Percentiles rank a stretch among this genome's conserved stretches.
Evolutionary conservation across 2,329 filamentous ascomycete genomes (phyloP).

Genomic region (Alternaria triticina): DNA sequence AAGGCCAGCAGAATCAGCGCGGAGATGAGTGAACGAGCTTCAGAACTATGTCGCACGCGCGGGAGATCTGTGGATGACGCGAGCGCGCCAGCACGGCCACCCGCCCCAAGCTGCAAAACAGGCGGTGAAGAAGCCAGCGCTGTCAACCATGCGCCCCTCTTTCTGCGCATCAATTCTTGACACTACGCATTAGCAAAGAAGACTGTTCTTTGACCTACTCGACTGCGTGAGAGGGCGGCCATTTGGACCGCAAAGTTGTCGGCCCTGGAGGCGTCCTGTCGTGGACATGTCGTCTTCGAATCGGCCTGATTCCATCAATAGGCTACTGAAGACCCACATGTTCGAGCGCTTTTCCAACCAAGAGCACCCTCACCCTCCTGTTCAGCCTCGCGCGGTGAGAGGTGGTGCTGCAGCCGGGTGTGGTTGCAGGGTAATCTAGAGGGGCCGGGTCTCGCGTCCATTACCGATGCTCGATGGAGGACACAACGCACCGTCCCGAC

Average conservation of each 20-base stretch:
- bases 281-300: conserved; percentile 29
- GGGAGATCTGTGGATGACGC: conserved; percentile 31
- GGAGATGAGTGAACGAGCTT: conserved; percentile 8
- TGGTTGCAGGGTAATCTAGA: conserved; percentile 16
- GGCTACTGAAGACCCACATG: conserved; percentile 26
- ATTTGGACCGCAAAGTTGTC: not conserved
- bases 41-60: conserved; percentile 25
- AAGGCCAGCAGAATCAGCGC: not conserved
- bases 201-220: not conserved
- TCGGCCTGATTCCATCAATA: conserved; percentile 36
- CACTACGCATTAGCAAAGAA: conserved; percentile 7
- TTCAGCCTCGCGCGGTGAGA: conserved; percentile 33
- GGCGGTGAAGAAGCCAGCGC: conserved; percentile 32
- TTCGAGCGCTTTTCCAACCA: conserved; percentile 29
- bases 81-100: conserved; percentile 33
- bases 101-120: conserved; percentile 31
- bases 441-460: conserved; percentile 15
- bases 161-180: conserved; percentile 15
- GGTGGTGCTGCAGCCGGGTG: conserved; percentile 18
- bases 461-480: conserved; percentile 4
- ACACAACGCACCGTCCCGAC: conserved; percentile 7
- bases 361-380: conserved; percentile 24
- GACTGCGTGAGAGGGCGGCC: not conserved
- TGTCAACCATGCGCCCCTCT: conserved; percentile 28
- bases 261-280: conserved; percentile 2